Percentiles rank a stretch among this genome's conserved stretches.
These are phyloP conservation scores for Ceratocystis cubensis DNA, from an alignment of 2,329 filamentous ascomycete species.

Conservation along the genomic window DNA sequence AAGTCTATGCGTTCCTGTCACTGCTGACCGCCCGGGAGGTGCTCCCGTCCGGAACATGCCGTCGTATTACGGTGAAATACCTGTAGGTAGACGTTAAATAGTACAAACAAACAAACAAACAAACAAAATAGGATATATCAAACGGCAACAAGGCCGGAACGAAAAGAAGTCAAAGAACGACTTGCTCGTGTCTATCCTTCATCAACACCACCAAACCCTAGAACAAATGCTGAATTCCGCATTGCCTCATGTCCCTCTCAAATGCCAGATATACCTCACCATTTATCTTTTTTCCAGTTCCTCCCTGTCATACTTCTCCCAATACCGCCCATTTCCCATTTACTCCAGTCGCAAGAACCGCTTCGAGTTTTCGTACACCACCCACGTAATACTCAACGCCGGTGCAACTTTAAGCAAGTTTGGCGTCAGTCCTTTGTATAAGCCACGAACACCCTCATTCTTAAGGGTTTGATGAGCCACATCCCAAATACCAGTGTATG, in stretches of 20 bases:
- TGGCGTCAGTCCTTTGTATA: conserved; percentile 91
- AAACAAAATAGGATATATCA: background rate
- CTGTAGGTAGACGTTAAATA: too few relatives aligned
- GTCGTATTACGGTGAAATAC: too few relatives aligned
- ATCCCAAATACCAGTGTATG: conserved; percentile 83
- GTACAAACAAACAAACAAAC: too few relatives aligned
- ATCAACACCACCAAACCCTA: conserved; percentile 34
- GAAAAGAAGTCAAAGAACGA: conserved; percentile 7
- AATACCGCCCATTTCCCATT: conserved; percentile 3
- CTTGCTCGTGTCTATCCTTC: background rate
- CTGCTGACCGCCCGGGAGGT: too few relatives aligned
- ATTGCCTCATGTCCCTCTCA: conserved; percentile 24
- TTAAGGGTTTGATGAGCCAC: conserved; percentile 72
- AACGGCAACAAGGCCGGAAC: background rate
- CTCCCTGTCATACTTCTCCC: conserved; percentile 11
- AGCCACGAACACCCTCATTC: conserved; percentile 68
- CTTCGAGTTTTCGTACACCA: conserved; percentile 88
- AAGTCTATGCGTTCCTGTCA: too few relatives aligned
- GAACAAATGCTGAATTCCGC: conserved; percentile 39
- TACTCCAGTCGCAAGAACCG: conserved; percentile 47
- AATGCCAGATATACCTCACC: conserved; percentile 21
- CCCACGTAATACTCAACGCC: conserved; percentile 87
- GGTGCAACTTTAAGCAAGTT: conserved; percentile 95
- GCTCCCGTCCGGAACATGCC: too few relatives aligned
- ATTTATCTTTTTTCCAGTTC: background rate